Conservation (phyloP, 768 basidiomycete species). For the Hericium rajendrae region DNA sequence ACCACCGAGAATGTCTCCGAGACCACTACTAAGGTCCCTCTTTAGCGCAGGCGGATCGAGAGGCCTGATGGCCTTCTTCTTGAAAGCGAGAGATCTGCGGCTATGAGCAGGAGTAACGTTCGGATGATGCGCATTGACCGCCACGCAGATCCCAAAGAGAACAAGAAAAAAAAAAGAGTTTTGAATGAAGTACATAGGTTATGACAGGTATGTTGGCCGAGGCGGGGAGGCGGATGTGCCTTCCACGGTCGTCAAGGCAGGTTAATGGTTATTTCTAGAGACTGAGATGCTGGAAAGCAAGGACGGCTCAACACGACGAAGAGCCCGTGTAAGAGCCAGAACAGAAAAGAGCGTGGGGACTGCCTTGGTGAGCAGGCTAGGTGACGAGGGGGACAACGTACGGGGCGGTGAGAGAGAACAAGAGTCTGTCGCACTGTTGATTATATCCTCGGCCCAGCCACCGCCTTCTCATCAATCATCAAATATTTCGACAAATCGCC, state of each 20-base stretch:
- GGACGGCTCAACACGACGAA: background rate
- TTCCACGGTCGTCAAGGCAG: background rate
- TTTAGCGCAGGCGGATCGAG: background rate
- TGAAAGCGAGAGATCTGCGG: slow-evolving; percentile 1
- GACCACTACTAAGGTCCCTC: background rate
- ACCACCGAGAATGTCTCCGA: background rate
- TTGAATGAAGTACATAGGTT: background rate
- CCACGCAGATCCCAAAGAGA: background rate
- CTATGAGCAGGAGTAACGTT: background rate
- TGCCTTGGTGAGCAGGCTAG: background rate
- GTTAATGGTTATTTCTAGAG: background rate
- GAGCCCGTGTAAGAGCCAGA: background rate
- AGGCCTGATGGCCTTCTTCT: background rate
- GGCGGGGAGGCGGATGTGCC: background rate
- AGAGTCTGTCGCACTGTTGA: background rate
- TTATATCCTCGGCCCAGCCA: background rate
- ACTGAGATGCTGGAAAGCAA: background rate
- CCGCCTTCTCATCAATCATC: background rate
- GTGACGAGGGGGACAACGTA: background rate
- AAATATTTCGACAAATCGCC: background rate
- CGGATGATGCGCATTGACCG: background rate
- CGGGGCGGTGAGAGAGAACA: background rate
- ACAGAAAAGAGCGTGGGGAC: background rate
- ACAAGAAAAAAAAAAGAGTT: background rate
- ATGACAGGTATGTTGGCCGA: background rate